Base-by-base conservation (phyloP, 495 filamentous ascomycete genomes). In the Antarctomyces pellizariae region DNA sequence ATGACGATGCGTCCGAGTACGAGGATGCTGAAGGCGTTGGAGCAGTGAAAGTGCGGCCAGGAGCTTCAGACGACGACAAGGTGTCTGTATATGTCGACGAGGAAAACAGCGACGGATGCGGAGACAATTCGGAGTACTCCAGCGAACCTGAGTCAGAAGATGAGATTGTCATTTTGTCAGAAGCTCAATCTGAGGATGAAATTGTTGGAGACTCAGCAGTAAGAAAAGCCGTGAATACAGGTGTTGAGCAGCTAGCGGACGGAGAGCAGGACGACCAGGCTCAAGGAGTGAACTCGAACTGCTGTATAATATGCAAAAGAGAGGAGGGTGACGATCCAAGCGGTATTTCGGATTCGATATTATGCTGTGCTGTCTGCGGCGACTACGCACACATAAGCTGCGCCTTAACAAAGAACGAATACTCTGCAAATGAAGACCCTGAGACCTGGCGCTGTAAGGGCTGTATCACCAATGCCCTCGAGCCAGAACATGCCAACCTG, bases 311-410 rank as follows among this genome's bases (percentile, higher is more conserved):
- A 13, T 43, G 42, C 21, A 35, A 45, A 20, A 32, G 43, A 22
- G 29, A 41, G 18, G 42, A 48, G 31, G 37, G 37, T 15, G 33
- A 42, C 28, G 29, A 45, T 28, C 45, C 41, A 11, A 36, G 36
- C 35, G 73, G 75, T 31, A 83, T 91, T 33, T 93, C 75, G 45
- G 86, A 95, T 49, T 59, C 74, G 31, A 80, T 73, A 43, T 54
- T 95, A 22, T 53, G 73, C 29, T 93, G 84, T 46, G 52, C 49
- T 31, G 62, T 71, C 32, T 95, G 86, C 49, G 75, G 68, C 28
- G 76, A 91, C 47, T 78, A 90, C 54, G 74, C 22, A 25, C 15
- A 18, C 19, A 26, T 22, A 10, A 36, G 26, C 7, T 36, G 8
- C 4, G n/a, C 6, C 18, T 17, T 31, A 8, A 19, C 4, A 26